Evolutionary conservation across 495 filamentous ascomycete species (phyloP).

Genomic region (Aspergillus ellipticus): DNA sequence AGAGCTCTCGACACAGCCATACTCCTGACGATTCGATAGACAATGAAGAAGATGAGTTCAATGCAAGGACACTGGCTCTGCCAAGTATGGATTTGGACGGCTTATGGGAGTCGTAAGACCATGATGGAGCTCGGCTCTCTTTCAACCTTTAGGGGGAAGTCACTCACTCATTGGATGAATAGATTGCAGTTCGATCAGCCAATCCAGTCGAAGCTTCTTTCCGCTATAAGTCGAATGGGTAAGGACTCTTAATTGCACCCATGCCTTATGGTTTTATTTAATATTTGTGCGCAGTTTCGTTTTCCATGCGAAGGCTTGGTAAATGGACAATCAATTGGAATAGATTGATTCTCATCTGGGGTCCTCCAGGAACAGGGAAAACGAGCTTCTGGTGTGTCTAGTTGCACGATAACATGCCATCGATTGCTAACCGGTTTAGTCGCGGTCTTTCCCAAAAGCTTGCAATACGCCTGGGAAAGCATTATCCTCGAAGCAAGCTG

Average conservation of each 20-base stretch:
- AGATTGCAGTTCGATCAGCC: constrained; percentile 48
- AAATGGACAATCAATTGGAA: constrained; percentile 35
- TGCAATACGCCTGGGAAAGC: constrained; percentile 48
- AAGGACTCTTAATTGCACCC: constrained; percentile 1
- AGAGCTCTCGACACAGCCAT: constrained; percentile 11
- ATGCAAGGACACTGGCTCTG: constrained; percentile 30
- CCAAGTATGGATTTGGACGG: constrained; percentile 41
- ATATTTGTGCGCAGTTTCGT: constrained; percentile 22
- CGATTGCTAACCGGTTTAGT: constrained; percentile 11
- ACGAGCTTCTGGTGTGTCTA: constrained; percentile 39
- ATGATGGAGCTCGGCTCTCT: not conserved
- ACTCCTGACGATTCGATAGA: constrained; percentile 8
- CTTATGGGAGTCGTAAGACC: constrained; percentile 47
- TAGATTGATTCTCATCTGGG: constrained; percentile 45
- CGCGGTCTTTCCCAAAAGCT: constrained; percentile 54
- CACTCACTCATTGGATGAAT: not conserved
- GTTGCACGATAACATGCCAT: not conserved
- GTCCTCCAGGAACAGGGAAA: constrained; percentile 56
- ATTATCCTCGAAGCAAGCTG: constrained; percentile 39
- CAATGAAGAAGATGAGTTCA: constrained; percentile 8
- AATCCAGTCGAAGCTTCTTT: constrained; percentile 41
- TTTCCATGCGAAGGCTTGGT: constrained; percentile 25
- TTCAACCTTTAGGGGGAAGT: not conserved
- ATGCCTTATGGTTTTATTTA: not conserved
- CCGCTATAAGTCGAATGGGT: constrained; percentile 47